Conservation (phyloP, 768 basidiomycete genomes). For the Clavaria fumosa region DNA sequence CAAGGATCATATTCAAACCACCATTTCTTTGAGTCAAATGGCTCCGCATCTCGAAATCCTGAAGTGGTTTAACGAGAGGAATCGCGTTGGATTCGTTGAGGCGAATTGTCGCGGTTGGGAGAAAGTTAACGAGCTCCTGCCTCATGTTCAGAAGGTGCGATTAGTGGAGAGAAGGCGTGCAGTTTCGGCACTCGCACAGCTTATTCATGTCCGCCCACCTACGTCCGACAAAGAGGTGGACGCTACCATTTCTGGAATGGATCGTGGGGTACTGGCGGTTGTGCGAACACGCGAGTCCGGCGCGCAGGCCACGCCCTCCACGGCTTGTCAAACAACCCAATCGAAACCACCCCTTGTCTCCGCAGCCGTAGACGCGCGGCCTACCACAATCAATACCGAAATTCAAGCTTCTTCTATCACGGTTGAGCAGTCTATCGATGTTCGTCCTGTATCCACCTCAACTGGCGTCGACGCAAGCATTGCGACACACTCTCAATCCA, state of each 20-base stretch:
- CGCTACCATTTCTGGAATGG: constrained; percentile 21
- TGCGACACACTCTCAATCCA: constrained; percentile 17
- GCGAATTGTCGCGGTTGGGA: constrained; percentile 56
- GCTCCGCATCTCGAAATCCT: constrained; percentile 54
- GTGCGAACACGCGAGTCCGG: constrained; percentile 18
- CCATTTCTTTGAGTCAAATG: constrained; percentile 63
- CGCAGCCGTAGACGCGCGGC: constrained; percentile 16
- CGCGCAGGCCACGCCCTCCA: constrained; percentile 23
- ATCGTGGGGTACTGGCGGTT: constrained; percentile 19
- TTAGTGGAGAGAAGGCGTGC: constrained; percentile 38
- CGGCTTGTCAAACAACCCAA: constrained; percentile 21
- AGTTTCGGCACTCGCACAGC: constrained; percentile 9
- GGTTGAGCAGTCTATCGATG: constrained; percentile 35
- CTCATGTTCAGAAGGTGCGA: constrained; percentile 57
- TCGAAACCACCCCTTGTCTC: constrained; percentile 20
- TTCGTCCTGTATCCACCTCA: constrained; percentile 32
- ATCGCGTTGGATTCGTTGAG: constrained; percentile 54
- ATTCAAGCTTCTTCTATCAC: constrained; percentile 12
- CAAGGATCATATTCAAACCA: constrained; percentile 48
- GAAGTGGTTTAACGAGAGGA: constrained; percentile 70
- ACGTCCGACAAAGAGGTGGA: constrained; percentile 34
- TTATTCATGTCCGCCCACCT: constrained; percentile 13
- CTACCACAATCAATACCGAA: constrained; percentile 12
- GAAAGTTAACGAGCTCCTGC: constrained; percentile 48
- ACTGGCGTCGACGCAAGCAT: constrained; percentile 29